phyloP scores from a whole-genome alignment of 31 red algal species.

The Porphyra umbilicalis region DNA sequence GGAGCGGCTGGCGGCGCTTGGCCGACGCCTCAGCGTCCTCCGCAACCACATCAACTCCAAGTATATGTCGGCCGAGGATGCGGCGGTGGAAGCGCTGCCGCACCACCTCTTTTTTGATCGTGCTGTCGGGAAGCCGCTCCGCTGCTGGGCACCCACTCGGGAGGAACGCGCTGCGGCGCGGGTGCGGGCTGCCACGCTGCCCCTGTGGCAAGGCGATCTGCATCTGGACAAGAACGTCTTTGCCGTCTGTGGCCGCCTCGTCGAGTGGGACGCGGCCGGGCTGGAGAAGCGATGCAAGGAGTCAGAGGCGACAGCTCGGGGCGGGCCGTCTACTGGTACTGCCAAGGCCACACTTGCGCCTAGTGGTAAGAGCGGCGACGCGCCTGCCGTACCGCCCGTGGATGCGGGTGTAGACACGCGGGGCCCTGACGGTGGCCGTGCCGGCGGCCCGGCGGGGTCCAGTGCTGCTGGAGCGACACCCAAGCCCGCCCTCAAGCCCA shows the following conservation, averaged over 20 bases:
- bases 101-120: not conserved
- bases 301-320: no score
- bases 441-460: no score
- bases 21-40: not conserved
- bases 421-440: no score
- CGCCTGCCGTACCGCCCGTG: no score
- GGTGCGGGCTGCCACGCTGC: not conserved
- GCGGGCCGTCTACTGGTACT: no score
- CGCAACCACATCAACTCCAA: not conserved
- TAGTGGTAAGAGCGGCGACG: no score
- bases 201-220: not conserved
- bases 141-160: not conserved
- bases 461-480: no score
- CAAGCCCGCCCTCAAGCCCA: no score
- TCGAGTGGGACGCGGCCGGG: not conserved
- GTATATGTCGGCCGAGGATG: not conserved
- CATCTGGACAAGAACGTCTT: not conserved
- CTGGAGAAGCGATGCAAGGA: no score
- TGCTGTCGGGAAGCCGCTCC: not conserved
- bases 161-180: not conserved
- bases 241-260: not conserved
- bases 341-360: no score
- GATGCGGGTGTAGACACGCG: no score
- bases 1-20: not conserved
- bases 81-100: not conserved